Evolutionary conservation across 495 filamentous ascomycete species (phyloP).

Genomic region (Ramalina intermedia): DNA sequence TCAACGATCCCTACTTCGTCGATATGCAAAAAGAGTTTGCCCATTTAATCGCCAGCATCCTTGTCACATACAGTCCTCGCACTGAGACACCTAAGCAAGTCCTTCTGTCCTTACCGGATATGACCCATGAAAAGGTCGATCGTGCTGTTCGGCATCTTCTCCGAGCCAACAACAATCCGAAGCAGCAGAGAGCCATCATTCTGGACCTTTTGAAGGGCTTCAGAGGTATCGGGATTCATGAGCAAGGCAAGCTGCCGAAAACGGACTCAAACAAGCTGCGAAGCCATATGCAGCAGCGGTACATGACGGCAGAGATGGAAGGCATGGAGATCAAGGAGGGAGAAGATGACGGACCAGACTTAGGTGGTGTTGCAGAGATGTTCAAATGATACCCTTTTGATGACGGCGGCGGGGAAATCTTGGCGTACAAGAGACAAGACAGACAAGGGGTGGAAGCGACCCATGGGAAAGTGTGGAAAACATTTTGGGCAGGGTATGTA

Average conservation of each 20-base stretch:
- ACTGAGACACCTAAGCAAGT: constrained; percentile 41
- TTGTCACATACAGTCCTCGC: constrained; percentile 51
- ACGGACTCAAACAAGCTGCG: constrained; percentile 37
- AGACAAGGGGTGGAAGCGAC: too few species aligned
- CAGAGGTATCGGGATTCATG: constrained; percentile 78
- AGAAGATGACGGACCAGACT: constrained; percentile 44
- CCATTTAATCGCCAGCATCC: constrained; percentile 70
- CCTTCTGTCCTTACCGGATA: constrained; percentile 43
- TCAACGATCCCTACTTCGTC: constrained; percentile 92
- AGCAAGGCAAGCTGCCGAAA: constrained; percentile 67
- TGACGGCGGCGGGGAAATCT: neutral
- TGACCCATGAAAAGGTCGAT: constrained; percentile 47
- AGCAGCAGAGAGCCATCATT: constrained; percentile 69
- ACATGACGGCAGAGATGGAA: constrained; percentile 31
- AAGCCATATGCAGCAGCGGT: constrained; percentile 40
- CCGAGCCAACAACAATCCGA: constrained; percentile 34
- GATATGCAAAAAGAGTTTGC: constrained; percentile 92
- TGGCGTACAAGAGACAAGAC: neutral
- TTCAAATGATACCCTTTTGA: constrained; percentile 33
- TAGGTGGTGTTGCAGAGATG: constrained; percentile 53
- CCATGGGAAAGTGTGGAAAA: too few species aligned
- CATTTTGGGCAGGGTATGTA: too few species aligned
- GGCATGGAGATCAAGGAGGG: constrained; percentile 24
- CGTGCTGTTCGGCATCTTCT: constrained; percentile 41
- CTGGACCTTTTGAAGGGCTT: constrained; percentile 77